Base-by-base conservation (phyloP, 1,139 yeast species). In the Yamadazyma siamensis region DNA sequence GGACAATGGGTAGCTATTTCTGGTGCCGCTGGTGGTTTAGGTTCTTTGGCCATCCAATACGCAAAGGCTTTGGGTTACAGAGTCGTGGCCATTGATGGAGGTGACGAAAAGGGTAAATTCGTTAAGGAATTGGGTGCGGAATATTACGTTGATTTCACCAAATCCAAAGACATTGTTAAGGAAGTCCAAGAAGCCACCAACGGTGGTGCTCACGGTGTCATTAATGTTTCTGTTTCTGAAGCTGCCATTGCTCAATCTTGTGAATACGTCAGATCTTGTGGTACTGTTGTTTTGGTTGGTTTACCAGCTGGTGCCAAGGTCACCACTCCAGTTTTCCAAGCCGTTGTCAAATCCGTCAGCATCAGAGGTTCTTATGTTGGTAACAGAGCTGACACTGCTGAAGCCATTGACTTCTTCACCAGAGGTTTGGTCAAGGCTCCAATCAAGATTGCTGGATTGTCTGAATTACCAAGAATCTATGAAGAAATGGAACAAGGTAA, bases 1-100 rank as follows among this genome's bases (percentile, higher is more conserved):
- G 88, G 88, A 43, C 75, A 80, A 55, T 80, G 86, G 86, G 85
- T 80, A 41, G 82, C 84, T 36, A 65, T 81, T 38, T 77, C 85
- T 25, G 89, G 88, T 63, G 88, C 87, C 31, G 85, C 75, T 49
- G 88, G 89, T 61, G 88, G 88, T 41, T 70, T 81, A 51, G 89
- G 89, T 45, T 75, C 87, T 22, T 61, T 81, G 39, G 88, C 87
- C 27, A 65, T 77, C 36, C 89, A 81, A 61, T 80, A 80, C 54
- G 88, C 88, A 34, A 71, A 61, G 43, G 86, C 86, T 34, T 73
- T 77, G 87, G 89, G 88, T 45, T 65, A 65, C 52, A 71, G 88
- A 63, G 86, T 80, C 27, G 46, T 82, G 14, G 89, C 77, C 54
- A 80, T 82, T 46, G 89, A 82, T 49, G 86, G 86, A 52, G 88